These are phyloP conservation scores for Teratosphaeria zuluensis DNA, from an alignment of 2,329 filamentous ascomycete species.

Conservation along the genomic window DNA sequence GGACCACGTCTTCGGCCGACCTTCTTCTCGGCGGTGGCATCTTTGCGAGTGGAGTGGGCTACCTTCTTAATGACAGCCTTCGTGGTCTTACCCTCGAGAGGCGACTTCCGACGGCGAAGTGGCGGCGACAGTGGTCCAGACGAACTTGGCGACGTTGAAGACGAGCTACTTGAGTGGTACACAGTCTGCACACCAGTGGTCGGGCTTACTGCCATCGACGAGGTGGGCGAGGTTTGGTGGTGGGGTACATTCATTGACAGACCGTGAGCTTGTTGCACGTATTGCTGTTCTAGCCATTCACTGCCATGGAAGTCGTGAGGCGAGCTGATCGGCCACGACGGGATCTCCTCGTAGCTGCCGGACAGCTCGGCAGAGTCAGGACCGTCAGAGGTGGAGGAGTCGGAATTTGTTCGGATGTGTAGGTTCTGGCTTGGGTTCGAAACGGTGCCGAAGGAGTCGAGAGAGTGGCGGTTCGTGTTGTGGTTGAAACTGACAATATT, in stretches of 20 bases:
- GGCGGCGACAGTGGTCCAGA: conserved; percentile 31
- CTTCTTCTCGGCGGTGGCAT: conserved; percentile 72
- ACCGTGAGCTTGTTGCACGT: conserved; percentile 29
- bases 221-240: conserved; percentile 21
- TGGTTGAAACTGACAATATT: conserved; percentile 57
- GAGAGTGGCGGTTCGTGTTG: conserved; percentile 43
- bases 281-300: conserved; percentile 54
- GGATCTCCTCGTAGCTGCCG: conserved; percentile 73
- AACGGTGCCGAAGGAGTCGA: conserved; percentile 60
- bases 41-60: conserved; percentile 64
- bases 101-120: conserved; percentile 53
- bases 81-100: conserved; percentile 63
- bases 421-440: conserved; percentile 89
- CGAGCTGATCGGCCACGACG: conserved; percentile 65
- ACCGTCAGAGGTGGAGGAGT: conserved; percentile 64
- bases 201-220: conserved; percentile 20
- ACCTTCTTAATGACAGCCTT: conserved; percentile 76
- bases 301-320: conserved; percentile 59
- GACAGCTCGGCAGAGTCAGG: conserved; percentile 52
- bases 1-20: conserved; percentile 84
- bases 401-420: conserved; percentile 77
- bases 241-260: conserved; percentile 13
- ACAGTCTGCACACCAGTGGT: conserved; percentile 9
- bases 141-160: conserved; percentile 25
- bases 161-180: conserved; percentile 21